Conservation (phyloP, 2,329 filamentous ascomycete species). For the Clarireedia paspali region DNA sequence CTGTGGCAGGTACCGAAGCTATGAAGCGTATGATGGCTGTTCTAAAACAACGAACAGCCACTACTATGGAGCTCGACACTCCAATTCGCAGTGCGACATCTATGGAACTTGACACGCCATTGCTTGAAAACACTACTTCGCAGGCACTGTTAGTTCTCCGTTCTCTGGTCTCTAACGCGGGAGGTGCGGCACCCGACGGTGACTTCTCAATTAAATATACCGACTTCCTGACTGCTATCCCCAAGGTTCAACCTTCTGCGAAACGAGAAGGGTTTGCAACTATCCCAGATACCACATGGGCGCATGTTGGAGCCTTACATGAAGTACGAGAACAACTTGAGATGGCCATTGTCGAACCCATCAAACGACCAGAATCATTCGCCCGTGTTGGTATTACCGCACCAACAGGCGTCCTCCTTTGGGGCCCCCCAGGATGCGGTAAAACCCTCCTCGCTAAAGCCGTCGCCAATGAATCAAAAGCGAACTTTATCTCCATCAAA, state of each 20-base stretch:
- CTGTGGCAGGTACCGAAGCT: slow-evolving; percentile 31
- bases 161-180: slow-evolving; percentile 46
- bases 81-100: slow-evolving; percentile 13
- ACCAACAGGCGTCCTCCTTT: slow-evolving; percentile 83
- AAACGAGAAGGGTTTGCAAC: slow-evolving; percentile 93
- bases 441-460: slow-evolving; percentile 96
- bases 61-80: slow-evolving; percentile 29
- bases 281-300: slow-evolving; percentile 88
- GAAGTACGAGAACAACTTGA: slow-evolving; percentile 75
- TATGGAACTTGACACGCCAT: slow-evolving; percentile 28
- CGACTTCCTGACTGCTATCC: slow-evolving; percentile 68
- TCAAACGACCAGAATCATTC: slow-evolving; percentile 73
- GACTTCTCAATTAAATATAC: slow-evolving; percentile 55
- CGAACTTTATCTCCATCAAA: slow-evolving; percentile 97
- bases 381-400: slow-evolving; percentile 68
- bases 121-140: slow-evolving; percentile 10
- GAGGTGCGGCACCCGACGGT: slow-evolving; percentile 40
- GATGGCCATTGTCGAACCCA: slow-evolving; percentile 82
- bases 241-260: slow-evolving; percentile 69
- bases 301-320: slow-evolving; percentile 78
- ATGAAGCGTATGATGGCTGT: slow-evolving; percentile 32
- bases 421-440: slow-evolving; percentile 93
- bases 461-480: slow-evolving; percentile 88
- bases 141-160: slow-evolving; percentile 36
- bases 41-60: slow-evolving; percentile 24